Evolutionary conservation across 1,284 basidiomycete species (phyloP), one percentile per base, ranked within the genome.

Genomic region (Mycocalia duriaeana): DNA sequence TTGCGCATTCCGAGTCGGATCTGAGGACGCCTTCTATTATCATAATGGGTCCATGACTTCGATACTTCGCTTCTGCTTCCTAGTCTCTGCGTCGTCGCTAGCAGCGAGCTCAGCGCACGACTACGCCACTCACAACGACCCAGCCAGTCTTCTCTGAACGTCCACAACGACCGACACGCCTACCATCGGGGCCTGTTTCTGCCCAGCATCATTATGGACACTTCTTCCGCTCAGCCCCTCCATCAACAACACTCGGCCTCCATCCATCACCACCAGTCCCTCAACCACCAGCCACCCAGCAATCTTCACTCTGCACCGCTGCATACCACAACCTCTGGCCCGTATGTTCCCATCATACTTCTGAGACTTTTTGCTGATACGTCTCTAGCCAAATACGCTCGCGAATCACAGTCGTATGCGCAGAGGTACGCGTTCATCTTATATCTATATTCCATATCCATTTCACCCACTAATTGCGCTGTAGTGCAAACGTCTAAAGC

Each of bases 401-500:
- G 0, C 75, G 87, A 45, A 81, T 89, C 53, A 89, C 86, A 26
- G 86, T 89, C 22, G 86, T 89, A 9, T 89, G 86, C 54, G 85
- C 82, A 61, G 86, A 89, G 79, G 86, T n/a, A n/a, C n/a, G n/a
- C n/a, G n/a, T n/a, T n/a, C n/a, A n/a, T n/a, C n/a, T 87, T 28
- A 40, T 75, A 66, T 35, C 25, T 39, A 52, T 44, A 25, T 45
- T 44, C 20, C 26, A 24, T 46, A 31, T 26, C 6, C 45, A 42
- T 50, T 46, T 50, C 47, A 51, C 51, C 45, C 42, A 41, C 52
- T 20, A 22, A 35, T 43, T 47, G 45, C 42, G 49, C 26, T 48
- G 24, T 51, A 90, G 85, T 90, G 87, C 69, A 90, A 90, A 63
- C 85, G 87, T 7, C 73, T 90, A 44, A 90, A 90, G 57, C 74